Base-by-base conservation (phyloP, 192 early-diverging fungal species). In the Gaertneriomyces semiglobifer region DNA sequence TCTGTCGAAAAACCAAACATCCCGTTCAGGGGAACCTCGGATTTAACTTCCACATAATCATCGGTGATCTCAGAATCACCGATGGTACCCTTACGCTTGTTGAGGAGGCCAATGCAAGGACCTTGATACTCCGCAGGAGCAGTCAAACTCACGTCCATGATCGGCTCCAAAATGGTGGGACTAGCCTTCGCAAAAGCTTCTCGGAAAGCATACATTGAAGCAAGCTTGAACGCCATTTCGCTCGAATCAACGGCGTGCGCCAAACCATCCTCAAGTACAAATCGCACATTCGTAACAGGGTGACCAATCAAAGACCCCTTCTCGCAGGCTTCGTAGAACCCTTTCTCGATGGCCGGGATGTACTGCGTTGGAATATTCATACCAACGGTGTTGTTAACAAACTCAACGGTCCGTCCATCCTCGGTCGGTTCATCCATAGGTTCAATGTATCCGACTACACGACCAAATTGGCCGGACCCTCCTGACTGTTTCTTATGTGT, bases 1-100 rank as follows among this genome's bases (percentile, higher is more conserved):
- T 98, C 96, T 12, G 93, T 93, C 53, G 94, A 93, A 75, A 95
- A 95, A 18, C 94, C 94, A 89, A 98, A 98, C 96, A 98, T 98
- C 61, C 92, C 92, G 78, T 98, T 98, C 65, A 98, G 76, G 4
- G 94, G 90, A 33, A 98, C 96, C 69, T 95, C 90, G 18, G 90
- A 89, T 48, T 80, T 78, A 38, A 92, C 84, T 18, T 88, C 87
- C 54, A 95, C 90, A 77, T 93, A 93, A 58, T 96, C 94, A 69
- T 98, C 93, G 42, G 89, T 88, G 4, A 93, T 86, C 54, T 94
- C 94, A 1, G 93, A 90, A 70, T 98, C 92, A 42, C 91, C 77
- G 63, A 98, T 93, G 1, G 91, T 92, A 56, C 94, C 96, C 82
- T 96, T 95, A 65, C 96, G 89, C 84, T 96, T 96, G 83, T 98